These are phyloP conservation scores for Coemansia sp. DNA, from an alignment of 192 early-diverging fungal species.

Conservation along the genomic window DNA sequence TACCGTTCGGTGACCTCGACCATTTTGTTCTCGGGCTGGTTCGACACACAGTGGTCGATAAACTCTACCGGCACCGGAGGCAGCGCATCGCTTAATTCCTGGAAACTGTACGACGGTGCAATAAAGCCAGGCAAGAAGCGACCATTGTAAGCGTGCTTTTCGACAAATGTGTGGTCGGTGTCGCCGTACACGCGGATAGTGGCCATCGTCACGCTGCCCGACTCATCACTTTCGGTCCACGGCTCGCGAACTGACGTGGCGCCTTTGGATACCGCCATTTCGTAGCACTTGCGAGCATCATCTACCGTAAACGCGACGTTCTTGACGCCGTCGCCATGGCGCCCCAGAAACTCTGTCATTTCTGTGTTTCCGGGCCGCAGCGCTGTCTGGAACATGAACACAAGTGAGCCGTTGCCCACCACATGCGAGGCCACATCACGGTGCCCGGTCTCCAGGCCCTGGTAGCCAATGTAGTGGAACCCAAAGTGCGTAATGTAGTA, in stretches of 20 bases:
- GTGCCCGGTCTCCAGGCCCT: slow-evolving; percentile 91
- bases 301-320: slow-evolving; percentile 94
- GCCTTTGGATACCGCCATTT: slow-evolving; percentile 80
- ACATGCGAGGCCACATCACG: slow-evolving; percentile 86
- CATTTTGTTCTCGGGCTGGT: slow-evolving; percentile 94
- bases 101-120: slow-evolving; percentile 30
- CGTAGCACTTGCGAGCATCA: slow-evolving; percentile 75
- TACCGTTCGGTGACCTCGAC: slow-evolving; percentile 79
- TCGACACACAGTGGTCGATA: slow-evolving; percentile 95
- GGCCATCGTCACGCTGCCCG: slow-evolving; percentile 89
- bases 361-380: slow-evolving; percentile 75
- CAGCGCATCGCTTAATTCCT: slow-evolving; percentile 62
- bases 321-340: slow-evolving; percentile 93
- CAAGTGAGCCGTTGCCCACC: slow-evolving; percentile 75
- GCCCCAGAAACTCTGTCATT: slow-evolving; percentile 67
- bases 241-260: slow-evolving; percentile 79
- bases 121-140: slow-evolving; percentile 82
- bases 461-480: slow-evolving; percentile 90
- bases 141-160: slow-evolving; percentile 80
- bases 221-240: slow-evolving; percentile 75
- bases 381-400: slow-evolving; percentile 91
- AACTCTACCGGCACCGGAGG: slow-evolving; percentile 67
- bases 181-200: slow-evolving; percentile 92
- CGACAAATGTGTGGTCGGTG: slow-evolving; percentile 93
- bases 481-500: slow-evolving; percentile 93